Base-by-base conservation (phyloP, 2,329 filamentous ascomycete species). In the Clonostachys chloroleuca region DNA sequence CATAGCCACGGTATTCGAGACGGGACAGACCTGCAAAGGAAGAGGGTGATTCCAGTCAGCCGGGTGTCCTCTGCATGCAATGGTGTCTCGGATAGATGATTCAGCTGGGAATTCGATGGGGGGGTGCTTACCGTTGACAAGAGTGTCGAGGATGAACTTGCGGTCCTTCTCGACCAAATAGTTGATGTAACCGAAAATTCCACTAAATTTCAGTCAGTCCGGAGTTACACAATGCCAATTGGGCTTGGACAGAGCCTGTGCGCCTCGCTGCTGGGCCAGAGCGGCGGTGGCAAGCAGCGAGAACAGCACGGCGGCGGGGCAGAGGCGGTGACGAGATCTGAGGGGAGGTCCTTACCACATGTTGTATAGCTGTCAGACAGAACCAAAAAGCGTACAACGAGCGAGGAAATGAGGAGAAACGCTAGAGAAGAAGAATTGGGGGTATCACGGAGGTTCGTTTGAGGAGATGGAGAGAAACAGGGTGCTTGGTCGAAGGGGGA, bases 121-220 rank as follows among this genome's bases (percentile, higher is more conserved):
- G 24, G 20, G 24, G 24, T 2, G 74, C 85, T 71, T 73, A 91
- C 91, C 92, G 77, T 97, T 96, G 70, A 96, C 87, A 59, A 99
- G 81, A 53, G 92, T 97, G 68, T 96, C 86, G 66, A 97, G 81
- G 69, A 97, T 95, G 75, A 87, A 95, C 74, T 89, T 92, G 70
- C 94, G 84, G 77, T 97, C 92, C 83, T 95, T 96, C 81, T 97
- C 94, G 68, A 97, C 91, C 69, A 97, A 78, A 75, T 97, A 97
- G 79, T 97, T 97, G 78, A 97, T 89, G 81, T 97, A 97, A 63
- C 92, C 92, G 77, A 97, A 95, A 73, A 94, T 95, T 71, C 89
- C 89, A 85, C 89, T 92, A 55, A 51, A 50, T 16, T 34, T 34
- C n/a, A 43, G n/a, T 20, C 35, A 18, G 13, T 7, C 33, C 16